These are phyloP conservation scores for Sodiomyces alkalinus DNA, from an alignment of 2,329 filamentous ascomycete species.

Conservation along the genomic window DNA sequence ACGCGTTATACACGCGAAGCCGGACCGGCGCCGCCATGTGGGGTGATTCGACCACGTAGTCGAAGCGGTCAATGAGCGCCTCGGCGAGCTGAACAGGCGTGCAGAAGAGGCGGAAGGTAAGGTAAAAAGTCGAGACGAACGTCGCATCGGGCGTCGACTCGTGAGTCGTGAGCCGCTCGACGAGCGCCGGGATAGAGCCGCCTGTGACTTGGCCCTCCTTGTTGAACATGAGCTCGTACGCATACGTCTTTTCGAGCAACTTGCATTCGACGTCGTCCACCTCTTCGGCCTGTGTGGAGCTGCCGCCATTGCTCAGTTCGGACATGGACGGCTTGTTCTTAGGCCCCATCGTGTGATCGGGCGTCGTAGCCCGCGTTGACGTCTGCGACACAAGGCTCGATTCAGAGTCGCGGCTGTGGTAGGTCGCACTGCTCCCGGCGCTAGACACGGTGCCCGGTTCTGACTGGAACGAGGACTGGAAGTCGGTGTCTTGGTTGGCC, in stretches of 20 bases:
- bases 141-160: constrained; percentile 82
- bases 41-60: constrained; percentile 71
- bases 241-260: constrained; percentile 81
- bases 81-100: constrained; percentile 65
- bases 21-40: constrained; percentile 65
- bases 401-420: constrained; percentile 67
- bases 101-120: constrained; percentile 90
- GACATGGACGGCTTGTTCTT: constrained; percentile 47
- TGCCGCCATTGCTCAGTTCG: constrained; percentile 52
- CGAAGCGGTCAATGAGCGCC: constrained; percentile 77
- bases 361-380: constrained; percentile 79
- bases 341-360: constrained; percentile 44
- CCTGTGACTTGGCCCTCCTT: constrained; percentile 92
- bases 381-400: constrained; percentile 65
- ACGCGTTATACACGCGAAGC: constrained; percentile 83
- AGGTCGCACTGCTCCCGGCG: constrained; percentile 65
- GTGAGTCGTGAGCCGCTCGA: constrained; percentile 89
- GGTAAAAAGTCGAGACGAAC: constrained; percentile 89
- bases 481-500: constrained; percentile 32
- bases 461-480: constrained; percentile 36
- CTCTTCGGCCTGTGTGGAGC: constrained; percentile 56
- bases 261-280: constrained; percentile 65
- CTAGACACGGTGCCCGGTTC: constrained; percentile 64
- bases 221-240: constrained; percentile 83
- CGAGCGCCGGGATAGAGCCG: constrained; percentile 73